Conservation (phyloP, 1,284 basidiomycete genomes). For the Chondrostereum purpureum region DNA sequence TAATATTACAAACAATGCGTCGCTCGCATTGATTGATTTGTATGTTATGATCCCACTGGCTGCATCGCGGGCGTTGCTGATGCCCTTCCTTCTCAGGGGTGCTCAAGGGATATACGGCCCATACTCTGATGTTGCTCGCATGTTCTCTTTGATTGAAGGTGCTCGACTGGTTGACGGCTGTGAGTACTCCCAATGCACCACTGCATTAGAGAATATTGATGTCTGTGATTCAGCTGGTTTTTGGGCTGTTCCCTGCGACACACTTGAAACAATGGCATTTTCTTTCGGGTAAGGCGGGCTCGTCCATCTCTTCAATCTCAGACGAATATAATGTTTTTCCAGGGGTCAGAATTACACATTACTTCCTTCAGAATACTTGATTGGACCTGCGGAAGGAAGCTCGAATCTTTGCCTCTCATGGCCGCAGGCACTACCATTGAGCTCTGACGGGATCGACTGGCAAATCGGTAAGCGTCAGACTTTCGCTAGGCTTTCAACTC, state of each 20-base stretch:
- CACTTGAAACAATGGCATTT: constrained; percentile 59
- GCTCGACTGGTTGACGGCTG: constrained; percentile 63
- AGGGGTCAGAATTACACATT: constrained; percentile 59
- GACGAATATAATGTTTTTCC: constrained; percentile 1
- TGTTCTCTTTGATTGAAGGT: constrained; percentile 59
- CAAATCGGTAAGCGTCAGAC: constrained; percentile 65
- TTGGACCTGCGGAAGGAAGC: constrained; percentile 62
- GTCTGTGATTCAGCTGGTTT: constrained; percentile 44
- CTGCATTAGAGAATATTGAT: background rate
- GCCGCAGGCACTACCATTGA: constrained; percentile 66
- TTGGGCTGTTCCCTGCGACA: constrained; percentile 81
- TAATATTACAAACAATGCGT: constrained; percentile 43
- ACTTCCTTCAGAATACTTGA: constrained; percentile 78
- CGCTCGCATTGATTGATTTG: constrained; percentile 75
- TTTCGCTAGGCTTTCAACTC: too few species aligned
- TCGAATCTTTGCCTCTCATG: constrained; percentile 75
- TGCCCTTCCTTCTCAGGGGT: constrained; percentile 44
- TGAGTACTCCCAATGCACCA: constrained; percentile 21
- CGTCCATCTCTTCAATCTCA: background rate
- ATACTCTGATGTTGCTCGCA: constrained; percentile 64
- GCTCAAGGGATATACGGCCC: constrained; percentile 77
- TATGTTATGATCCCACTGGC: constrained; percentile 27
- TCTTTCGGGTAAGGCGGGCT: constrained; percentile 56
- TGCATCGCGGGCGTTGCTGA: constrained; percentile 2
- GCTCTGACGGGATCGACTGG: constrained; percentile 81